Evolutionary conservation across 192 early-diverging fungal species (phyloP).

Genomic region (Podila horticola): DNA sequence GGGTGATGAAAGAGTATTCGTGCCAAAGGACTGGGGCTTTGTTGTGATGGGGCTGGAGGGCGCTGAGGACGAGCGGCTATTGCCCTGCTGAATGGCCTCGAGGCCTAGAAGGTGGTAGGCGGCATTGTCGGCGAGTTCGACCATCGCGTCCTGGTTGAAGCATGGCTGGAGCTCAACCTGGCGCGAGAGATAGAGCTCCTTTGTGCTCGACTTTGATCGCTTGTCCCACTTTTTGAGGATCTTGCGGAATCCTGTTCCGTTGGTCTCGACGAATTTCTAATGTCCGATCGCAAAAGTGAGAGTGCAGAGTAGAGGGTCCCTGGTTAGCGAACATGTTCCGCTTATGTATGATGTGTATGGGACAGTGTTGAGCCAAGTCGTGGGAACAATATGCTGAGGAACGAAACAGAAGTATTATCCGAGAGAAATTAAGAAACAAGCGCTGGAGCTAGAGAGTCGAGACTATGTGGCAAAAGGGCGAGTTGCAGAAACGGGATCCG

Average conservation of each 20-base stretch:
- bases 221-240: conserved; percentile 99
- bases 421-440: too few species aligned
- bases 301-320: background rate
- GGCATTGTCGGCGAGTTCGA: conserved; percentile 89
- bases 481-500: too few species aligned
- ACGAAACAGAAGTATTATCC: too few species aligned
- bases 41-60: conserved; percentile 46
- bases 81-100: conserved; percentile 67
- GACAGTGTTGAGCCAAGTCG: too few species aligned
- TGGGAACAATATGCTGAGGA: too few species aligned
- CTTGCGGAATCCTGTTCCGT: conserved; percentile 96
- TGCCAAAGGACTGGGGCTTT: conserved; percentile 14
- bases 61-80: conserved; percentile 30
- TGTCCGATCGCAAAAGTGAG: background rate
- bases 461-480: too few species aligned
- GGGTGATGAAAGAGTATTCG: conserved; percentile 36
- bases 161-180: conserved; percentile 98
- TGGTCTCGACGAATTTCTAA: conserved; percentile 97
- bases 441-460: too few species aligned
- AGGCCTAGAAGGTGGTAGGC: conserved; percentile 82
- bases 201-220: conserved; percentile 95
- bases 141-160: conserved; percentile 94
- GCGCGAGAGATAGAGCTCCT: conserved; percentile 96
- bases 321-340: background rate
- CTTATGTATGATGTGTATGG: background rate